Conservation (phyloP, 2,329 filamentous ascomycete species). For the Botrytis galanthina region DNA sequence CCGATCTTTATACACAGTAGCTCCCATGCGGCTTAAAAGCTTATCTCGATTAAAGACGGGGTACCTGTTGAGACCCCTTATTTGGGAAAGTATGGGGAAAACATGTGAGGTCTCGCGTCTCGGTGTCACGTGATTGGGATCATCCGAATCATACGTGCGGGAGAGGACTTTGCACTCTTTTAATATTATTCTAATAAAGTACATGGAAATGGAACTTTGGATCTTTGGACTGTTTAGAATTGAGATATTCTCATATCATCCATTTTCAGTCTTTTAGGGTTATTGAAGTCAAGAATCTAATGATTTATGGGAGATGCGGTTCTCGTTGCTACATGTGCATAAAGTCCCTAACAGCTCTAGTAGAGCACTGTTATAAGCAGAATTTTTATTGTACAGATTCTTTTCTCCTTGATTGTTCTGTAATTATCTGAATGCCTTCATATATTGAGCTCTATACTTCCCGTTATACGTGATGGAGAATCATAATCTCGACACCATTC, state of each 20-base stretch:
- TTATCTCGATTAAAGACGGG: constrained; percentile 22
- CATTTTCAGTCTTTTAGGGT: neutral
- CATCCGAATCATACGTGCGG: neutral
- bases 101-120: neutral
- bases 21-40: constrained; percentile 30
- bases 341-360: no score
- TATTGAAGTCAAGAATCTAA: neutral
- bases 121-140: neutral
- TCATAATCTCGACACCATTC: neutral
- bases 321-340: no score
- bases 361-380: no score
- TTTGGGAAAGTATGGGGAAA: constrained; percentile 17
- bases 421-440: rapidly evolving
- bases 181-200: neutral
- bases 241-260: rapidly evolving
- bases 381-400: no score
- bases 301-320: neutral
- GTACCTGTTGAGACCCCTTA: constrained; percentile 18
- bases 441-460: rapidly evolving
- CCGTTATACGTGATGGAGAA: neutral
- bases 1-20: constrained; percentile 14
- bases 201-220: rapidly evolving
- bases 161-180: neutral
- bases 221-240: neutral
- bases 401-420: neutral